Base-by-base conservation (phyloP, 2,329 filamentous ascomycete genomes). In the Trichoderma koningiopsis region DNA sequence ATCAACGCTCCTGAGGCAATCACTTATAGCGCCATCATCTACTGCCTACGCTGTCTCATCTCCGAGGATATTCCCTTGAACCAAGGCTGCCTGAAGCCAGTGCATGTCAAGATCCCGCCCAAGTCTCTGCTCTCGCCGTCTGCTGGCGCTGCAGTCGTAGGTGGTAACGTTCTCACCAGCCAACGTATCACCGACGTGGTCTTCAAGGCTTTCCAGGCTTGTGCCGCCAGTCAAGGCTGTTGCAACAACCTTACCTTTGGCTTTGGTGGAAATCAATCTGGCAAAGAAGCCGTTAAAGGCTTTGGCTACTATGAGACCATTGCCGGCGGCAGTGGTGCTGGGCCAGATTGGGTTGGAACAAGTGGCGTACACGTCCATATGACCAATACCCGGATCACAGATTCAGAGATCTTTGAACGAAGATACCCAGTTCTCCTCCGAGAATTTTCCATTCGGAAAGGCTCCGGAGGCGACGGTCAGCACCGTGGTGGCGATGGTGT, bases 231-330 rank as follows among this genome's bases (percentile, higher is more conserved):
- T 10, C 92, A 95, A 75, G 92, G 92, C 14, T 91, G 92, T 79
- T 92, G 90, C 76, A 95, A 95, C 79, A 96, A 95, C 75, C 84
- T 96, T 10, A 95, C 92, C 0, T 95, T 96, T 75, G 92, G 92
- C 62, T 93, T 93, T 74, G 90, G 81, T 10, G 81, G 81, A 8
- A 83, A 82, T 65, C 73, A 81, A 43, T 77, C 75, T 1, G 80
- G 81, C 5, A 72, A 78, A 53, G 73, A 79, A 37, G 77, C 77
- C 4, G 73, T 83, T 27, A 79, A 78, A 58, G 81, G 82, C 22
- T 83, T 83, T 68, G 81, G 81, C 16, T 83, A 83, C 74, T 83
- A 83, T 76, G 92, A 95, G 79, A 95, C 92, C 1, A 83, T 83
- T 71, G 81, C 81, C 5, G 81, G 81, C 7, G 92, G 92, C 0